These are phyloP conservation scores for Yamadazyma endophytica DNA, from an alignment of 805 yeast species.

Conservation along the genomic window DNA sequence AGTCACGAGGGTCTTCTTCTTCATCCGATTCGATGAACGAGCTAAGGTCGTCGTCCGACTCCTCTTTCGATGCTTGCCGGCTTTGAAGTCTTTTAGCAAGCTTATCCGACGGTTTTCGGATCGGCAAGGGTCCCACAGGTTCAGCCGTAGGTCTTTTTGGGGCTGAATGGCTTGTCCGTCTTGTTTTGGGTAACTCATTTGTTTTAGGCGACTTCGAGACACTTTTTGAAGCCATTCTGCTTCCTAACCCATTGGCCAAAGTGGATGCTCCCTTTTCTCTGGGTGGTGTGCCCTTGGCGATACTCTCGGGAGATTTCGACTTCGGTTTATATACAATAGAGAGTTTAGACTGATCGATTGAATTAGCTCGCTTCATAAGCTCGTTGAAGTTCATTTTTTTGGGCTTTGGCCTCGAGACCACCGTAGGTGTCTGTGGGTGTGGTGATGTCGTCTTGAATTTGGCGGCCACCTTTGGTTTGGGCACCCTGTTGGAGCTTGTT, in stretches of 20 bases:
- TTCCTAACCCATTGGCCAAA: background rate
- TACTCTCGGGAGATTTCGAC: constrained; percentile 21
- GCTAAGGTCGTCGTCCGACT: constrained; percentile 18
- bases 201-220: background rate
- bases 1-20: constrained; percentile 48
- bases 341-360: constrained; percentile 46
- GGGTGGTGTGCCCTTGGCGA: constrained; percentile 1
- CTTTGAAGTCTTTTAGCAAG: constrained; percentile 44
- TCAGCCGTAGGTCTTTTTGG: background rate
- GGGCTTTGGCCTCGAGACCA: constrained; percentile 3
- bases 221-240: background rate
- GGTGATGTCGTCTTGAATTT: constrained; percentile 3
- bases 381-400: constrained; percentile 53
- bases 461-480: background rate
- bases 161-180: background rate
- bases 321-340: constrained; percentile 37
- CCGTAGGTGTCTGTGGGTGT: constrained; percentile 1
- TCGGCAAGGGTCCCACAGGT: constrained; percentile 28
- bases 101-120: constrained; percentile 57
- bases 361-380: constrained; percentile 64
- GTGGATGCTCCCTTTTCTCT: background rate
- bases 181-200: background rate
- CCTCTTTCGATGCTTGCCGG: constrained; percentile 11
- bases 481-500: constrained; percentile 1
- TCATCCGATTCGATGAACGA: constrained; percentile 58